These are phyloP conservation scores for Barbarea vulgaris DNA, from an alignment of 345 rosid species.

Conservation along the genomic window DNA sequence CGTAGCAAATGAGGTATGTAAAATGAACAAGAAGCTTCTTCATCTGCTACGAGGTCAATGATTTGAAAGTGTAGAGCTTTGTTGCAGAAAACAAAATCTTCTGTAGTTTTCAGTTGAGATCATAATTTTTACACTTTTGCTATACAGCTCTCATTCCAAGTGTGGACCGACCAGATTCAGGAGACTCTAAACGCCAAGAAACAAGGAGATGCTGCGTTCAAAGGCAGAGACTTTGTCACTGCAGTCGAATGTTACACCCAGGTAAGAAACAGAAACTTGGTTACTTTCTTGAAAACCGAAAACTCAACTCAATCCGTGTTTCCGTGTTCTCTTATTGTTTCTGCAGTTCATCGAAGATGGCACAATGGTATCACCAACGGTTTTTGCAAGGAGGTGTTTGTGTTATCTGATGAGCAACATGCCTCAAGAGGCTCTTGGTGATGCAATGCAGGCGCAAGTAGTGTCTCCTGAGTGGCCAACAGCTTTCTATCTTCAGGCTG, in stretches of 20 bases:
- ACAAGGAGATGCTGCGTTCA: conserved; percentile 67
- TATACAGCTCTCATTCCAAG: conserved; percentile 73
- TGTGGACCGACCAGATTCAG: conserved; percentile 74
- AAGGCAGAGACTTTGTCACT: conserved; percentile 57
- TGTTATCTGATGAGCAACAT: conserved; percentile 69
- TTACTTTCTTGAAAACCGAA: conserved; percentile 19
- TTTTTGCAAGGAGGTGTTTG: conserved; percentile 77
- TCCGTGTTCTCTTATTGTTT: background rate
- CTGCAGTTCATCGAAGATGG: conserved; percentile 75
- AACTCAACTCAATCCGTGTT: conserved; percentile 4
- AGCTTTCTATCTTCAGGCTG: conserved; percentile 81
- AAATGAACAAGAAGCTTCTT: background rate
- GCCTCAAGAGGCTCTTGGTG: conserved; percentile 86
- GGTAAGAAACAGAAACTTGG: conserved; percentile 36
- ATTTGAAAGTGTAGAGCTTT: conserved; percentile 5
- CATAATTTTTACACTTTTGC: conserved; percentile 7
- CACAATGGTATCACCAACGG: conserved; percentile 77
- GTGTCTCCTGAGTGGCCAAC: conserved; percentile 82
- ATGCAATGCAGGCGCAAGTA: conserved; percentile 82
- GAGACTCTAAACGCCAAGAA: conserved; percentile 67
- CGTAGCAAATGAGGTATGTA: conserved; percentile 72
- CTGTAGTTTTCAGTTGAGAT: conserved; percentile 10
- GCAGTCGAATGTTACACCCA: conserved; percentile 59
- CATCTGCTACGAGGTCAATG: background rate
- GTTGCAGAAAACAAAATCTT: background rate